phyloP scores from a whole-genome alignment of 73 alveolate species.

The Symbiodinium pilosum region DNA sequence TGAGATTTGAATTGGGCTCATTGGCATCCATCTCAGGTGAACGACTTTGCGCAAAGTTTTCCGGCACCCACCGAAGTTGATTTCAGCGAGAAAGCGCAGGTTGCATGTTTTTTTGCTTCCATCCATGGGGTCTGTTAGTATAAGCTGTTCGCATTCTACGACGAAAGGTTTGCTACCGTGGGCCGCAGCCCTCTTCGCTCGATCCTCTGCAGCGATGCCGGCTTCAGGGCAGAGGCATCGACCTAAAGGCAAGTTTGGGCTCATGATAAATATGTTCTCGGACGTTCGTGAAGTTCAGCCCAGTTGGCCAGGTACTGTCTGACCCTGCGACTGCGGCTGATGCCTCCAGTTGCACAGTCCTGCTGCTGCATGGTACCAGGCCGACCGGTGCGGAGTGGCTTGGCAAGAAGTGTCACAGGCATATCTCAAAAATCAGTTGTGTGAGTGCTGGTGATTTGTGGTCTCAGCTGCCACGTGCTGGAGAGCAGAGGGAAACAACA shows the following conservation, averaged over 20 bases:
- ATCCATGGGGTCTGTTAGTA: background rate
- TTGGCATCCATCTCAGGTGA: conserved; percentile 7
- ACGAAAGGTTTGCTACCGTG: background rate
- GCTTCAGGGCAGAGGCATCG: background rate
- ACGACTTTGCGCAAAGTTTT: conserved; percentile 1
- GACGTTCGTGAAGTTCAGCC: background rate
- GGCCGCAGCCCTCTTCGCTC: background rate
- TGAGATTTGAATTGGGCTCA: too few species aligned
- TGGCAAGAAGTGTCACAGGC: too few species aligned
- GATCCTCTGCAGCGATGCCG: background rate
- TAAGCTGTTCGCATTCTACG: too few species aligned
- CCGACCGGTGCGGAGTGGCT: conserved; percentile 66
- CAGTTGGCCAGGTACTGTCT: background rate
- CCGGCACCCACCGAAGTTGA: background rate
- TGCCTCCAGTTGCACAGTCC: background rate
- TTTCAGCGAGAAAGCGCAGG: background rate
- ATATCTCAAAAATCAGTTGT: too few species aligned
- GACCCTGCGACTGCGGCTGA: background rate
- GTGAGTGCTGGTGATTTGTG: too few species aligned
- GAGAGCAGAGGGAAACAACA: background rate
- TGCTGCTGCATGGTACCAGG: background rate
- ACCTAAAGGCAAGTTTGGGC: background rate
- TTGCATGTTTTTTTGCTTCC: background rate
- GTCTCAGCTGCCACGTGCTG: too few species aligned
- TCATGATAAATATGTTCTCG: background rate